phyloP scores from a whole-genome alignment of 2,329 filamentous ascomycete species.

The Pestalotiopsis sp. region DNA sequence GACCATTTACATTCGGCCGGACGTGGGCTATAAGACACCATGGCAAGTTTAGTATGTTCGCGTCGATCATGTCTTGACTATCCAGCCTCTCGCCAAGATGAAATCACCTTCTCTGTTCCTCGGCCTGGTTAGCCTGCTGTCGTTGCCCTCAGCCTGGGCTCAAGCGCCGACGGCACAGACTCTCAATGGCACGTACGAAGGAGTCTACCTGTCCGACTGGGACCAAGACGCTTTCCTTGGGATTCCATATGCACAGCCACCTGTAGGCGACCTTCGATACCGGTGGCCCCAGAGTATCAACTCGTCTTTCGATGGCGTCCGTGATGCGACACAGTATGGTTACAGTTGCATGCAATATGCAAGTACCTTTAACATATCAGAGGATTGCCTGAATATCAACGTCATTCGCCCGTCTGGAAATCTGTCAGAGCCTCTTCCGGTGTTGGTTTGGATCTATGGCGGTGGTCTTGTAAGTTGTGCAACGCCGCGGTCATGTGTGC shows the following conservation, averaged over 20 bases:
- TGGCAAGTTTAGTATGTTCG: not conserved
- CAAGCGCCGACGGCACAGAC: slow-evolving; percentile 23
- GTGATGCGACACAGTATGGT: slow-evolving; percentile 43
- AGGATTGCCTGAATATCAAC: slow-evolving; percentile 49
- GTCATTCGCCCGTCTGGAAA: slow-evolving; percentile 42
- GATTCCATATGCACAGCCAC: slow-evolving; percentile 42
- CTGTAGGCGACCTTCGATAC: slow-evolving; percentile 37
- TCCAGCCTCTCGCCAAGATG: not conserved
- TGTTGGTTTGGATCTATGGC: slow-evolving; percentile 60
- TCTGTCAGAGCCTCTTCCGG: slow-evolving; percentile 37
- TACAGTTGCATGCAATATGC: slow-evolving; percentile 50
- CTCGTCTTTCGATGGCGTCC: slow-evolving; percentile 38
- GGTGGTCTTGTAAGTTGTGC: slow-evolving; percentile 45
- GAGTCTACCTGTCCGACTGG: slow-evolving; percentile 34
- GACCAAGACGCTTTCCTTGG: slow-evolving; percentile 44
- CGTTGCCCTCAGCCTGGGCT: not conserved
- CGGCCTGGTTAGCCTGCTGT: not conserved
- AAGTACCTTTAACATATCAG: slow-evolving; percentile 43
- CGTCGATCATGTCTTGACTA: not conserved
- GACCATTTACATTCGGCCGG: not conserved
- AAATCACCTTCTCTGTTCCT: not conserved
- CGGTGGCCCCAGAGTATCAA: slow-evolving; percentile 39
- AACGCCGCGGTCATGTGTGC: not conserved
- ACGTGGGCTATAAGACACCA: slow-evolving; percentile 1
- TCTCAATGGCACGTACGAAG: slow-evolving; percentile 36